These are phyloP conservation scores for Aspergillus coremiiformis DNA, from an alignment of 495 filamentous ascomycete species.

Conservation along the genomic window DNA sequence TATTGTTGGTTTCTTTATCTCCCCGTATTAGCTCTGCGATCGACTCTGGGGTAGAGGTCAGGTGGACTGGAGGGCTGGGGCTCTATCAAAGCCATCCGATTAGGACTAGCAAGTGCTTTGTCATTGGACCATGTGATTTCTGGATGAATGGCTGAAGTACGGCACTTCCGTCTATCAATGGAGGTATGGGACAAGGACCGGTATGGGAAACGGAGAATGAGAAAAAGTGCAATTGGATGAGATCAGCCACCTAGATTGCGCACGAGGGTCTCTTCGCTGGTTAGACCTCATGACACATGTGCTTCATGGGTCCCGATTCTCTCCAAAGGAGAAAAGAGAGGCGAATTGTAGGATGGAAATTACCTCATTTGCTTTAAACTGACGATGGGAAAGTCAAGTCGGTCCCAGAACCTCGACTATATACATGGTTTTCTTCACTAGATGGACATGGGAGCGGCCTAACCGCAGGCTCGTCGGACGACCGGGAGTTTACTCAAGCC, in stretches of 20 bases:
- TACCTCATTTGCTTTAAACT: neutral
- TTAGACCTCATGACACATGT: neutral
- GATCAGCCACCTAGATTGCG: too few species aligned
- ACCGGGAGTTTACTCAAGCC: neutral
- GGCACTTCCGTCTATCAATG: too few species aligned
- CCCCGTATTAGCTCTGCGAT: neutral
- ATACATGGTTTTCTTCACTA: too few species aligned
- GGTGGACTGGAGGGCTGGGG: neutral
- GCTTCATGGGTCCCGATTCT: too few species aligned
- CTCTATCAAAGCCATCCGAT: too few species aligned
- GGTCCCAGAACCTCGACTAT: neutral
- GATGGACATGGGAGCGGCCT: neutral
- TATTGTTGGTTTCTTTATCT: neutral
- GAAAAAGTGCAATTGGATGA: too few species aligned
- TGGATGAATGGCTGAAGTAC: neutral
- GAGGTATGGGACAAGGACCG: too few species aligned
- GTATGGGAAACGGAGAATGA: too few species aligned
- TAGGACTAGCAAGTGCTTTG: too few species aligned
- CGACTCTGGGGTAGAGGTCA: neutral
- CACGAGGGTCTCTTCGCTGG: too few species aligned
- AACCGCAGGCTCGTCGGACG: neutral
- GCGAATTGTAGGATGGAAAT: neutral
- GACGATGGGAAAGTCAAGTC: neutral
- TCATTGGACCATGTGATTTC: too few species aligned
- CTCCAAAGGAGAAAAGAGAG: neutral